phyloP scores from a whole-genome alignment of 805 yeast genomes.

The Kodamaea restingae region DNA sequence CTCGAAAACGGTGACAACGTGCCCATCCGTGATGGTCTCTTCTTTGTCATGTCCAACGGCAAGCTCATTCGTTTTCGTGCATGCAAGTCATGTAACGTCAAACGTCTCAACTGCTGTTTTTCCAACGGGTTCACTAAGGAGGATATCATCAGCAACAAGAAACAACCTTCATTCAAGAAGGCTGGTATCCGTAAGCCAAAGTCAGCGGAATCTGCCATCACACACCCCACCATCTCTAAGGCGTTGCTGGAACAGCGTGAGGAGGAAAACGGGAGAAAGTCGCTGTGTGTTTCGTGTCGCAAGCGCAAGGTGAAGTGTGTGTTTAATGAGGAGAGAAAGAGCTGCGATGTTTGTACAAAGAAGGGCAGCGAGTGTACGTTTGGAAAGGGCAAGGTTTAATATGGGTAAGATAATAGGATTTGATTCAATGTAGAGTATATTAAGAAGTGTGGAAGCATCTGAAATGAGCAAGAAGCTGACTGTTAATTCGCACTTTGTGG shows the following conservation, averaged over 20 bases:
- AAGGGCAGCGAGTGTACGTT: constrained; percentile 34
- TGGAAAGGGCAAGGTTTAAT: constrained; percentile 14
- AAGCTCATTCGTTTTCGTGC: constrained; percentile 48
- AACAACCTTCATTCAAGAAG: constrained; percentile 15
- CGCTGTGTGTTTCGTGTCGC: constrained; percentile 39
- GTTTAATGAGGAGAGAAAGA: constrained; percentile 23
- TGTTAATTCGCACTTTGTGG: no score
- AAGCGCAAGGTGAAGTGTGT: constrained; percentile 43
- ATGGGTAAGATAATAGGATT: background rate
- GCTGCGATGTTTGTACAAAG: constrained; percentile 40
- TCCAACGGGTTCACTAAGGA: constrained; percentile 65
- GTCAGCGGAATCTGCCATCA: constrained; percentile 3
- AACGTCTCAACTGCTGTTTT: constrained; percentile 47
- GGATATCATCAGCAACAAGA: constrained; percentile 43
- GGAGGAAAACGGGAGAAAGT: constrained; percentile 24
- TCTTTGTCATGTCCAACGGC: constrained; percentile 19
- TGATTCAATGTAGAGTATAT: no score
- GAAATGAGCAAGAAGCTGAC: background rate
- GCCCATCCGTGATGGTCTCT: constrained; percentile 11
- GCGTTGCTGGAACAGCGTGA: constrained; percentile 11
- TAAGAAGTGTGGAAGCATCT: background rate
- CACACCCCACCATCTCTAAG: constrained; percentile 10
- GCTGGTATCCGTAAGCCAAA: constrained; percentile 4
- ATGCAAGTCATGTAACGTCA: constrained; percentile 52
- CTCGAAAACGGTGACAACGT: constrained; percentile 16